Percentiles rank a stretch among this genome's conserved stretches.
Conservation (phyloP, 192 early-diverging fungal genomes). For the Radiomyces spectabilis region DNA sequence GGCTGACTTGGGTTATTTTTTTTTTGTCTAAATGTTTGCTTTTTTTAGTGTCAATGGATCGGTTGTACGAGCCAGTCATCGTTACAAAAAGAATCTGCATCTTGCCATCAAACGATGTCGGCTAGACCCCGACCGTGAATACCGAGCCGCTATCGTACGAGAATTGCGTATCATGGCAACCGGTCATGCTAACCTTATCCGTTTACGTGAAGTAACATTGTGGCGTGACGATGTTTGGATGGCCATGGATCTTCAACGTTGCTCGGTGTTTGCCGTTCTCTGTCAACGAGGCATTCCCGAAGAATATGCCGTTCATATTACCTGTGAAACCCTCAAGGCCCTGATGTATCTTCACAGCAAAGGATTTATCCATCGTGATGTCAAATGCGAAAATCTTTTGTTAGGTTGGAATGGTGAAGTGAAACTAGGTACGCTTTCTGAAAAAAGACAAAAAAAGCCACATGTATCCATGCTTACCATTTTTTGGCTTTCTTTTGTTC, state of each 20-base stretch:
- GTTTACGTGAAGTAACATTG: slow-evolving; percentile 24
- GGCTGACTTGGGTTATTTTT: too few relatives aligned
- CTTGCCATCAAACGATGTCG: slow-evolving; percentile 31
- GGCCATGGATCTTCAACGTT: slow-evolving; percentile 32
- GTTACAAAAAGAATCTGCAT: slow-evolving; percentile 16
- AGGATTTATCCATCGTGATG: slow-evolving; percentile 39
- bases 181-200: slow-evolving; percentile 25
- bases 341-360: slow-evolving; percentile 30
- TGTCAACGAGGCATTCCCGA: slow-evolving; percentile 34
- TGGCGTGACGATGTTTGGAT: slow-evolving; percentile 35
- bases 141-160: slow-evolving; percentile 27
- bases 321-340: slow-evolving; percentile 29
- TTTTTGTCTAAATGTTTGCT: too few relatives aligned
- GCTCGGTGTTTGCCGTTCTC: slow-evolving; percentile 32
- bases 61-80: slow-evolving; percentile 26
- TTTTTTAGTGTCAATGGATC: slow-evolving; percentile 23
- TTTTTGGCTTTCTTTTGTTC: neutral
- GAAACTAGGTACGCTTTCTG: slow-evolving; percentile 25
- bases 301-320: slow-evolving; percentile 28
- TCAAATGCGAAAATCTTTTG: slow-evolving; percentile 40
- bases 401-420: slow-evolving; percentile 31
- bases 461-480: neutral
- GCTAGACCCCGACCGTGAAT: slow-evolving; percentile 28
- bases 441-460: neutral
- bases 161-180: slow-evolving; percentile 31